A percentile compares a stretch with the other conserved stretches of the same genome.
Evolutionary conservation across 805 yeast genomes (phyloP).

Genomic region (Starmera pachycereana): DNA sequence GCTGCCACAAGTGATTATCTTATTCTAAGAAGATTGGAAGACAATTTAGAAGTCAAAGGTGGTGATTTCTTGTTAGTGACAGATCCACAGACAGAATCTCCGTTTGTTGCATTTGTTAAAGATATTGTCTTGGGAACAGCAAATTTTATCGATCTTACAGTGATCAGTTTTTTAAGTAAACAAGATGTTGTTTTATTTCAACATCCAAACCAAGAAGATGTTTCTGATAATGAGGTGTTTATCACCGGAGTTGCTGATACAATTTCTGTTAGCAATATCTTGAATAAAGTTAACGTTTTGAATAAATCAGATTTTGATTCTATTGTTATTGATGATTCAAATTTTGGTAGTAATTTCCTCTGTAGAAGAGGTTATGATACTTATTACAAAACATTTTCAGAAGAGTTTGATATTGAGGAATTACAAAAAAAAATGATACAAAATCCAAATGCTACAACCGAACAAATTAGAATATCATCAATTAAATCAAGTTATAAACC

Average conservation of each 20-base stretch:
- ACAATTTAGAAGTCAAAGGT: conserved; percentile 35
- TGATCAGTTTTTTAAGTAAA: conserved; percentile 34
- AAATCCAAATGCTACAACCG: conserved; percentile 19
- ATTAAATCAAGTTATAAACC: conserved; percentile 5
- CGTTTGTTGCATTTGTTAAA: conserved; percentile 37
- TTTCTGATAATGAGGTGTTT: conserved; percentile 36
- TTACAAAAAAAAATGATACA: conserved; percentile 8
- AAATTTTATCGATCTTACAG: conserved; percentile 36
- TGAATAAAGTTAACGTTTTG: conserved; percentile 34
- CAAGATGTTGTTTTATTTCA: conserved; percentile 26
- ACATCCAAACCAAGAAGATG: conserved; percentile 19
- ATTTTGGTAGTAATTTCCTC: conserved; percentile 20
- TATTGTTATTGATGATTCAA: conserved; percentile 26
- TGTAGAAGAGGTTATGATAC: conserved; percentile 26
- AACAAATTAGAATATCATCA: conserved; percentile 13
- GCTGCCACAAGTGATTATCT: conserved; percentile 5
- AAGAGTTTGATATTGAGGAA: conserved; percentile 14
- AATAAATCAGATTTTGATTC: conserved; percentile 25
- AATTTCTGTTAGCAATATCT: conserved; percentile 31
- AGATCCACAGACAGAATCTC: conserved; percentile 21
- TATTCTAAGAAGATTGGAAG: conserved; percentile 30
- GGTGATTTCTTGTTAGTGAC: conserved; percentile 44
- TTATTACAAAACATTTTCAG: conserved; percentile 16
- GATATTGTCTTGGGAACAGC: conserved; percentile 43
- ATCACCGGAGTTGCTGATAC: conserved; percentile 40